Evolutionary conservation across 345 rosid genomes (phyloP).

Genomic region (Microcos paniculata): DNA sequence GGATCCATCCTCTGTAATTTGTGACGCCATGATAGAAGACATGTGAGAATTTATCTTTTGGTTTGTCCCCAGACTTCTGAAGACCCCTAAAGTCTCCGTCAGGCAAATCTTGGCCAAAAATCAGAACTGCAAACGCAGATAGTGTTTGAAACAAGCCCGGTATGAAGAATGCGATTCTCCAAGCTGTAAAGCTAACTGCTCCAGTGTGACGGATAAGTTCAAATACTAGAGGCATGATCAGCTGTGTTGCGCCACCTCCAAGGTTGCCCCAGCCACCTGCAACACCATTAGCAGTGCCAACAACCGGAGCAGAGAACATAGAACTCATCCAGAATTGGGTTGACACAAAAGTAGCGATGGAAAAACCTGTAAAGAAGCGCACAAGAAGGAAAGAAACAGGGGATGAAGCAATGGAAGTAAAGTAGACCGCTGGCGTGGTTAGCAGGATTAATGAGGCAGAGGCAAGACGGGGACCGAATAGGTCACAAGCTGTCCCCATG

Average conservation of each 20-base stretch:
- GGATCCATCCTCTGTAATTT: slow-evolving; percentile 84
- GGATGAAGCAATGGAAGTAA: slow-evolving; percentile 55
- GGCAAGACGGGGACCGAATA: slow-evolving; percentile 86
- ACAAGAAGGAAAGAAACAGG: slow-evolving; percentile 65
- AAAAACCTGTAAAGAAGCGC: slow-evolving; percentile 73
- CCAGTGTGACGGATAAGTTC: slow-evolving; percentile 45
- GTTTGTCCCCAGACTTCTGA: slow-evolving; percentile 62
- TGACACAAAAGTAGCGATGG: slow-evolving; percentile 77
- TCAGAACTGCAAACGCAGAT: slow-evolving; percentile 62
- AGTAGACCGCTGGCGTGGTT: slow-evolving; percentile 80
- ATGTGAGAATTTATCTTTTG: slow-evolving; percentile 50
- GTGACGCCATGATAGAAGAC: slow-evolving; percentile 46
- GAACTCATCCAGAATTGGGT: slow-evolving; percentile 96
- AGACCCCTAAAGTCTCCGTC: slow-evolving; percentile 59
- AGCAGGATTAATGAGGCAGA: slow-evolving; percentile 70
- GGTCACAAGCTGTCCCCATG: slow-evolving; percentile 80
- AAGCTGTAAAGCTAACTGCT: slow-evolving; percentile 70
- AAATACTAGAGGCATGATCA: slow-evolving; percentile 79
- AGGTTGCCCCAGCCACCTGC: slow-evolving; percentile 96
- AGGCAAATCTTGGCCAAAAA: slow-evolving; percentile 80
- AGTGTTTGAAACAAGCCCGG: slow-evolving; percentile 74
- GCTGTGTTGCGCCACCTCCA: slow-evolving; percentile 87
- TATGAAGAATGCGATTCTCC: slow-evolving; percentile 79
- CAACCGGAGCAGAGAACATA: slow-evolving; percentile 68
- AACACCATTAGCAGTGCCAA: slow-evolving; percentile 75